A percentile compares a stretch with the other conserved stretches of the same genome.
Conservation (phyloP, 2,329 filamentous ascomycete genomes). For the Cladophialophora chaetospira region DNA sequence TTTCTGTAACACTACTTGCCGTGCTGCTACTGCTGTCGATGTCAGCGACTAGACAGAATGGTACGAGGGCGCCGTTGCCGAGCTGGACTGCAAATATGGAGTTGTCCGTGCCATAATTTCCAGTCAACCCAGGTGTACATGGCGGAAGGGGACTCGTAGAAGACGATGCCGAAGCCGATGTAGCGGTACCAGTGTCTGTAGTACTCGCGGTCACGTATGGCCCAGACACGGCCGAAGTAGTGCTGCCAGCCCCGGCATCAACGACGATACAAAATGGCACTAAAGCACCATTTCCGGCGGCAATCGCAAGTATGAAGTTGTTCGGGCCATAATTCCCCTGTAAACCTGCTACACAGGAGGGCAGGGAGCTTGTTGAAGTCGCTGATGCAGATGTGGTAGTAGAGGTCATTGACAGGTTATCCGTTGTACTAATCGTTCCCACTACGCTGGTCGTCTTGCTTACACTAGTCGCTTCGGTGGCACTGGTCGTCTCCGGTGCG, state of each 20-base stretch:
- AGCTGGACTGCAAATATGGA: slow-evolving; percentile 1
- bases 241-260: background rate
- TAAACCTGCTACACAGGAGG: background rate
- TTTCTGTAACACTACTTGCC: background rate
- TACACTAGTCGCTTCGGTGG: background rate
- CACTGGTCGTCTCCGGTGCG: too few relatives aligned
- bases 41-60: background rate
- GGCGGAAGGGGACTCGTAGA: background rate
- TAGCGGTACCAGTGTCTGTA: background rate
- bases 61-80: background rate
- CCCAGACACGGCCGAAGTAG: background rate
- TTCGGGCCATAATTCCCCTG: background rate
- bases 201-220: background rate
- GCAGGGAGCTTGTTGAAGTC: background rate
- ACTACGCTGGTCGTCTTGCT: background rate
- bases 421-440: background rate
- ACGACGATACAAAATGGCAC: background rate
- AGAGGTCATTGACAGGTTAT: background rate
- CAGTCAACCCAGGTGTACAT: background rate
- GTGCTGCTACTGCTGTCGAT: background rate
- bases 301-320: background rate
- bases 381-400: background rate
- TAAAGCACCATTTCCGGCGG: background rate
- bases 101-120: background rate
- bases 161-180: background rate